Base-by-base conservation (phyloP, 768 basidiomycete species). In the Suillus subalutaceus region DNA sequence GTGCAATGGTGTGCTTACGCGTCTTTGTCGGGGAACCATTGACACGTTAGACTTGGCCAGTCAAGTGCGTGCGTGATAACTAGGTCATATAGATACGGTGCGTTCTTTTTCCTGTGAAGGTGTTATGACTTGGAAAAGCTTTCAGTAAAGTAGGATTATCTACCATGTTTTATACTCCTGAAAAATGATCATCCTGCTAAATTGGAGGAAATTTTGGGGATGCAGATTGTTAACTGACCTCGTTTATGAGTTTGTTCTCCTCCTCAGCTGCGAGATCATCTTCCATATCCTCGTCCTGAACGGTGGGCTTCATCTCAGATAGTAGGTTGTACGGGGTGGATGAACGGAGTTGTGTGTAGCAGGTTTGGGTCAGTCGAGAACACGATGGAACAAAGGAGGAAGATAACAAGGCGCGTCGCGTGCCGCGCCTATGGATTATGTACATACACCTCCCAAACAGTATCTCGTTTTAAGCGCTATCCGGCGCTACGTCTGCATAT, bases 11-110 rank as follows among this genome's bases (percentile, higher is more conserved):
- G 63, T 13, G 79, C 93, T 74, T 71, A 96, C 96, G 88, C 87
- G 79, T 98, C 94, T 78, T 89, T 91, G 83, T 99, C 97, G 0
- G 97, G 97, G 78, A 99, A 93, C 97, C 97, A 99, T 80, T 99
- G 97, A 77, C 94, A 96, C 6, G 97, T 99, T 73, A 99, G 77
- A 73, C 91, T 94, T 23, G 97, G 97, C 97, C 97, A 99, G 79
- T 97, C 95, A 60, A 99, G 84, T 40, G 97, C 97, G 76, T 99
- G 97, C 1, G 97, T 98, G 72, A 99, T 91, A 69, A 99, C 94
- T 30, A 97, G 85, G 78, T 99, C 97, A 78, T 99, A 99, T 16
- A 99, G 87, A 80, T 97, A 99, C 15, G 96, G 97, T 63, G 96
- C 94, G 79, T 96, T 97, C 82, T 95, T 95, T 84, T 95, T 95